Percentiles rank a stretch among this genome's conserved stretches.
Conservation (phyloP, 2,329 filamentous ascomycete genomes). For the Diatrype stigma region DNA sequence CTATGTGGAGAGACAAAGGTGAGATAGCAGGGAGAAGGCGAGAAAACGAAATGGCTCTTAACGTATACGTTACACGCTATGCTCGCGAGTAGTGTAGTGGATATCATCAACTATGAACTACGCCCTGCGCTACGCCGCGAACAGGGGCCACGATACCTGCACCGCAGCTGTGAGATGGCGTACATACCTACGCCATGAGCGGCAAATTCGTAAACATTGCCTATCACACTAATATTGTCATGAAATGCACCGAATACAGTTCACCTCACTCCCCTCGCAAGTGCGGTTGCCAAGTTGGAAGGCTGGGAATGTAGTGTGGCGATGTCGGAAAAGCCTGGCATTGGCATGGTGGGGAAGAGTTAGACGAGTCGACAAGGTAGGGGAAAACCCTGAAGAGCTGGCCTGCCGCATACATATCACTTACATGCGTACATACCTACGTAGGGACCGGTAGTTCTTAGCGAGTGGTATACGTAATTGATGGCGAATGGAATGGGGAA, state of each 20-base stretch:
- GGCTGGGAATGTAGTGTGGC: neutral
- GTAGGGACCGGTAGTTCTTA: neutral
- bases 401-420: slow-evolving; percentile 6
- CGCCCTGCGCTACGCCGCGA: too few relatives aligned
- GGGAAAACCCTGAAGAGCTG: neutral
- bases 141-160: neutral
- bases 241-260: neutral
- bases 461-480: neutral
- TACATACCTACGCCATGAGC: neutral
- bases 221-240: too few relatives aligned
- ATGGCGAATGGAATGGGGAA: neutral
- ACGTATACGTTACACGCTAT: neutral
- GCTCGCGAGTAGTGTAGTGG: too few relatives aligned
- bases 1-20: neutral
- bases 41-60: neutral
- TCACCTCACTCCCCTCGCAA: too few relatives aligned
- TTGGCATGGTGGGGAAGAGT: neutral
- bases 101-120: too few relatives aligned
- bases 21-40: too few relatives aligned
- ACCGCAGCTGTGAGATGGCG: neutral
- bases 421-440: neutral
- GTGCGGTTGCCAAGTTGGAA: neutral
- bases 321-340: neutral
- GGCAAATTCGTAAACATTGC: neutral
- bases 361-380: too few relatives aligned